phyloP scores from a whole-genome alignment of 2,329 filamentous ascomycete species.

The Alternaria gansuensis region DNA sequence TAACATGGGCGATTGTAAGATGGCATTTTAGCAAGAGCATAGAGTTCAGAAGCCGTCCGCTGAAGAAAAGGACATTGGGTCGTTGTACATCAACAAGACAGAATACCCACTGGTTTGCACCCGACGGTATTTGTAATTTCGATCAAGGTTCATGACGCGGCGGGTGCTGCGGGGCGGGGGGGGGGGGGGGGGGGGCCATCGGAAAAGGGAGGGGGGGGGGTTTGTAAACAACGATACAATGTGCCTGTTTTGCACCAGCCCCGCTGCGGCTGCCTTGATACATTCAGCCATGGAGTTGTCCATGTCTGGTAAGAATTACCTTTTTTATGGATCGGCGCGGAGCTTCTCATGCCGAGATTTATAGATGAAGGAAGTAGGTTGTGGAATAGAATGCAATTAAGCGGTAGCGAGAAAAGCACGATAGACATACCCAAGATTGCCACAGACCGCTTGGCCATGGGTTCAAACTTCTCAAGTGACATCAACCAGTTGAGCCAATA shows the following conservation, averaged over 20 bases:
- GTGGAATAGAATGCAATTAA: not conserved
- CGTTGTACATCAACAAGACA: not conserved
- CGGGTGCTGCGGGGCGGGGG: not conserved
- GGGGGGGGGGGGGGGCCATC: not conserved
- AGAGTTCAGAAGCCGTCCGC: not conserved
- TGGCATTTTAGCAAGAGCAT: not conserved
- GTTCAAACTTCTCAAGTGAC: not conserved
- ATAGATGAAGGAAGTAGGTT: not conserved
- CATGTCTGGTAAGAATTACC: not conserved
- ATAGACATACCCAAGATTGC: not conserved
- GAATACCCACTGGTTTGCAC: not conserved
- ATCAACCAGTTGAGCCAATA: not conserved
- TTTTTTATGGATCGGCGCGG: not conserved
- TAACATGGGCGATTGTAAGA: not conserved
- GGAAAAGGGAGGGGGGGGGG: not conserved
- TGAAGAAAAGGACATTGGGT: not conserved
- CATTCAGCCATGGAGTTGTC: not conserved
- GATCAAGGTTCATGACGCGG: not conserved
- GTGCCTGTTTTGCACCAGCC: not conserved
- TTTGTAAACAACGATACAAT: not conserved
- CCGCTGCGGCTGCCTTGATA: not conserved
- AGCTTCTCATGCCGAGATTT: not conserved
- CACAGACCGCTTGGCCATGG: not conserved
- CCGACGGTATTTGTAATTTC: not conserved
- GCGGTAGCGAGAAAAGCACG: slow-evolving; percentile 3